phyloP scores from a whole-genome alignment of 495 filamentous ascomycete genomes.

The Chaetomidium leptoderma region DNA sequence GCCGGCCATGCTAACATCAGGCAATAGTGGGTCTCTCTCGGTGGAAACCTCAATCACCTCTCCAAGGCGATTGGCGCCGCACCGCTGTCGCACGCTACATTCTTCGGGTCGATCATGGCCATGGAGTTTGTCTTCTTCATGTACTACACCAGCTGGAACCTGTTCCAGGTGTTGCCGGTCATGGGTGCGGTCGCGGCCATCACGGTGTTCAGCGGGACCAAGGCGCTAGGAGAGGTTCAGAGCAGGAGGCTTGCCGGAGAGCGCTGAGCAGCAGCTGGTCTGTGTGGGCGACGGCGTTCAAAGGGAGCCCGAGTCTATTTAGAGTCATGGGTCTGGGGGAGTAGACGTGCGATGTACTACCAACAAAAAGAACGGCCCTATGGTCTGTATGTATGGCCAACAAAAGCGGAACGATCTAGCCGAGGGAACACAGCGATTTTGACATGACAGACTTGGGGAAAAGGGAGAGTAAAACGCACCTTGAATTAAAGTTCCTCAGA shows the following conservation, averaged over 20 bases:
- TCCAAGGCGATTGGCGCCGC: constrained; percentile 65
- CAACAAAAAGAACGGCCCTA: background rate
- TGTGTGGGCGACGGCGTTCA: background rate
- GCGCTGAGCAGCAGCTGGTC: constrained; percentile 36
- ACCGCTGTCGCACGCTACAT: constrained; percentile 72
- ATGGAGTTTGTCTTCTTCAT: constrained; percentile 92
- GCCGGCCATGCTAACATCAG: constrained; percentile 13
- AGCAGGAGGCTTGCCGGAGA: constrained; percentile 75
- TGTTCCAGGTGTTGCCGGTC: constrained; percentile 84
- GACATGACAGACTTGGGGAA: background rate
- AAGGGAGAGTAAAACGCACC: too few relatives aligned
- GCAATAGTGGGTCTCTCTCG: constrained; percentile 68
- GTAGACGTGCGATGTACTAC: background rate
- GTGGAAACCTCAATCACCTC: constrained; percentile 79
- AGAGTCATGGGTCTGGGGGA: background rate
- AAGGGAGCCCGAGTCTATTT: too few relatives aligned
- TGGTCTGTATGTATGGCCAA: background rate
- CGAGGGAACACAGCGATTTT: background rate
- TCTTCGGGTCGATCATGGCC: constrained; percentile 76
- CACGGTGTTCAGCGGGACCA: constrained; percentile 81
- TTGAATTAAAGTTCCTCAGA: too few relatives aligned
- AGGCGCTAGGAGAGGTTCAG: constrained; percentile 90
- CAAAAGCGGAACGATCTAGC: background rate
- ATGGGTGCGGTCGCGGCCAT: constrained; percentile 61
- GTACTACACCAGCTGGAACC: constrained; percentile 90